phyloP scores from a whole-genome alignment of 2,329 filamentous ascomycete genomes.

The Xylaria arbuscula region DNA sequence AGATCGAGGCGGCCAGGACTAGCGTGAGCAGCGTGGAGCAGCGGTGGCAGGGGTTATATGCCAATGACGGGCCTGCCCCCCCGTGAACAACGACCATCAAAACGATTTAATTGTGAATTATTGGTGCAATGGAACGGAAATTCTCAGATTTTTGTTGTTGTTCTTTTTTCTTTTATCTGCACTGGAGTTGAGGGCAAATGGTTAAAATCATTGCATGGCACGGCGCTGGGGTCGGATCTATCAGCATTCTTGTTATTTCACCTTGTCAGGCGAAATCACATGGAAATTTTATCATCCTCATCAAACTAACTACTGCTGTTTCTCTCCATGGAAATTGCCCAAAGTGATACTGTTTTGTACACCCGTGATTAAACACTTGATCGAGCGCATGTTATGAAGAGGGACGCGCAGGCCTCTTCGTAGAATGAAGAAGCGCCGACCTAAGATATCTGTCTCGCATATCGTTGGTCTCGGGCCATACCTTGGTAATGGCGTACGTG shows the following conservation, averaged over 20 bases:
- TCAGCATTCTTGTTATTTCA: constrained; percentile 12
- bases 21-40: constrained; percentile 74
- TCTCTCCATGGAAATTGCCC: constrained; percentile 1
- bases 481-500: constrained; percentile 41
- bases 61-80: constrained; percentile 41
- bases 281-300: constrained; percentile 7
- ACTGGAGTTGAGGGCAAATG: background rate
- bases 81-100: constrained; percentile 13
- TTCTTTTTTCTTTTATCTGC: background rate
- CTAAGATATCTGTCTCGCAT: constrained; percentile 43
- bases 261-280: constrained; percentile 6
- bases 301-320: background rate
- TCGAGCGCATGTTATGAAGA: constrained; percentile 17
- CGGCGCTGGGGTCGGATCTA: constrained; percentile 40
- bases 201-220: constrained; percentile 44
- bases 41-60: constrained; percentile 65
- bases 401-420: constrained; percentile 41
- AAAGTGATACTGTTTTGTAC: constrained; percentile 12
- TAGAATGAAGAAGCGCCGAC: constrained; percentile 44
- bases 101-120: background rate
- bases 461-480: constrained; percentile 44
- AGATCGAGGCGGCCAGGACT: constrained; percentile 76
- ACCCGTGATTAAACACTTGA: background rate
- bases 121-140: background rate
- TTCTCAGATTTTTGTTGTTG: too few species aligned